A percentile compares a stretch with the other conserved stretches of the same genome.
Evolutionary conservation across 345 rosid species (phyloP).

Genomic region (Salix viminalis): DNA sequence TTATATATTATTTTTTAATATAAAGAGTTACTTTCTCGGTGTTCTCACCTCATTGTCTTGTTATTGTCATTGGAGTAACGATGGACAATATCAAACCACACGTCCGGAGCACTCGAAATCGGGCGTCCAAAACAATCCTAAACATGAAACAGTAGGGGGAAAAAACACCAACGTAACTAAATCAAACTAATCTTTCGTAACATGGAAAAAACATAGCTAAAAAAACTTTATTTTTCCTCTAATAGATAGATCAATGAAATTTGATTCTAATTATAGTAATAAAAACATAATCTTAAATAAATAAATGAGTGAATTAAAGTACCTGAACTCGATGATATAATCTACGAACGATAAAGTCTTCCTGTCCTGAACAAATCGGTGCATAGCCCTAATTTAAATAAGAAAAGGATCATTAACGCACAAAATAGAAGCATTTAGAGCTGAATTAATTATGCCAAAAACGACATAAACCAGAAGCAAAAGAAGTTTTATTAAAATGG

Average conservation of each 20-base stretch:
- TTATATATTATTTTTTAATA: too few relatives aligned
- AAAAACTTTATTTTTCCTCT: not conserved
- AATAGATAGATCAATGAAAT: not conserved
- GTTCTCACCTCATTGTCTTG: slow-evolving; percentile 71
- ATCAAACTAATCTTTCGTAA: not conserved
- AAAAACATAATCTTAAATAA: not conserved
- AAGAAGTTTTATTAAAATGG: not conserved
- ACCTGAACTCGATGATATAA: slow-evolving; percentile 90
- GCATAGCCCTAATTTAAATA: slow-evolving; percentile 61
- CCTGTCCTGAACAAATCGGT: slow-evolving; percentile 84
- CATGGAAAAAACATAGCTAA: not conserved
- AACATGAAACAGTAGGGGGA: not conserved
- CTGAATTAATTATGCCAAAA: not conserved
- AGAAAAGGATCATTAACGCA: not conserved
- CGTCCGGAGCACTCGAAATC: slow-evolving; percentile 82
- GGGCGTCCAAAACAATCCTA: slow-evolving; percentile 93
- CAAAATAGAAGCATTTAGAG: not conserved
- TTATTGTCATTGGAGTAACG: slow-evolving; percentile 74
- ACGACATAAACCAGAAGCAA: not conserved
- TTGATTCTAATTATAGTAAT: not conserved
- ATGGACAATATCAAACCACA: slow-evolving; percentile 82
- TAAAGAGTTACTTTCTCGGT: not conserved
- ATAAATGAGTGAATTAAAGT: not conserved
- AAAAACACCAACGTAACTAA: not conserved
- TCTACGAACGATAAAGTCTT: slow-evolving; percentile 85